Conservation (phyloP, 495 filamentous ascomycete species). For the Platismatia glauca region DNA sequence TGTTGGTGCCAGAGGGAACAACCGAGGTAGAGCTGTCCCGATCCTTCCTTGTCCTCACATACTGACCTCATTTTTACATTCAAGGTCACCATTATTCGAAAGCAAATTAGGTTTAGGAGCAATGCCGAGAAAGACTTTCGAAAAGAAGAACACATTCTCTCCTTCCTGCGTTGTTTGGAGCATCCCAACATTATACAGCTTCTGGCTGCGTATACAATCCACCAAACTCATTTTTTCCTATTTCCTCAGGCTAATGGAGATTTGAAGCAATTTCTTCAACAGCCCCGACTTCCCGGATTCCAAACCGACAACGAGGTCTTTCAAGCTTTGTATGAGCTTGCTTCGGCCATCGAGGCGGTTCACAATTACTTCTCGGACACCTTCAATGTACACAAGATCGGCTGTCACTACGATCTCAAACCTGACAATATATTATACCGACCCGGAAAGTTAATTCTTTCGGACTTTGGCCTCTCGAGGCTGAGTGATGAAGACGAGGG, state of each 20-base stretch:
- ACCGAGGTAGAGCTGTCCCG: background rate
- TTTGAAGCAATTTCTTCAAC: background rate
- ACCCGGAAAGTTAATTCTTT: slow-evolving; percentile 20
- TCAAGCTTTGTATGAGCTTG: background rate
- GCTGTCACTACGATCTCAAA: slow-evolving; percentile 25
- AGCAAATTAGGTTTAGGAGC: background rate
- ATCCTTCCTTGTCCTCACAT: background rate
- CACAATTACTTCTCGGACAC: slow-evolving; percentile 14
- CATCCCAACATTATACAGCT: slow-evolving; percentile 4
- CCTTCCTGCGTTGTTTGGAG: background rate
- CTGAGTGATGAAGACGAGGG: background rate
- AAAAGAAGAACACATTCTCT: background rate
- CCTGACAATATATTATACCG: slow-evolving; percentile 24
- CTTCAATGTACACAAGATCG: slow-evolving; percentile 10
- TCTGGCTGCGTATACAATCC: background rate
- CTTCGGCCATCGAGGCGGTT: slow-evolving; percentile 14
- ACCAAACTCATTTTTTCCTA: background rate
- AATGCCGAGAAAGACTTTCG: background rate
- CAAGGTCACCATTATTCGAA: background rate
- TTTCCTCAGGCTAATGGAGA: background rate
- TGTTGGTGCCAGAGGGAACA: background rate
- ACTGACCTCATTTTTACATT: background rate
- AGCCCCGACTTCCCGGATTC: background rate
- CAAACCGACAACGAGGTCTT: background rate
- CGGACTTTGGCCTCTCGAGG: slow-evolving; percentile 16